Evolutionary conservation across 805 yeast species (phyloP), one percentile per base, ranked within the genome.

Genomic region (Ogataea nakhonphanomensis): DNA sequence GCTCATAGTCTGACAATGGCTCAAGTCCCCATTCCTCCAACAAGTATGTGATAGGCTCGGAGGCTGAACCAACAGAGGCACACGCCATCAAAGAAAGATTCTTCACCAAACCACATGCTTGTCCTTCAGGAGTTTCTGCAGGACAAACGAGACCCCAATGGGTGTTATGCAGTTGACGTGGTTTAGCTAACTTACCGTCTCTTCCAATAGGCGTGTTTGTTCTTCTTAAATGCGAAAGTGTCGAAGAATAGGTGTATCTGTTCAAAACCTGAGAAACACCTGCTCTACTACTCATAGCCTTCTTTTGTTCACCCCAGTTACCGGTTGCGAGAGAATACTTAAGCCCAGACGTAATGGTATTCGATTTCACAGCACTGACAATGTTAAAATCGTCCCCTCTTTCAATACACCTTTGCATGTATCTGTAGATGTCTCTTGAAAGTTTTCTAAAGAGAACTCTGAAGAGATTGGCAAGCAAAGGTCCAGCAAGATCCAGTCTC

Each of bases 131-230:
- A 12, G 99, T 93, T 67, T 93, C 99, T 17, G 99, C 99, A 37
- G 99, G 99, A 70, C 99, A 93, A 32, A 93, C 98, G 56, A 93
- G 76, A 59, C 99, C 99, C 99, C 99, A 93, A 69, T 93, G 99
- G 23, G 99, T 93, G 65, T 93, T 93, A 71, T 93, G 99, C 59
- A 93, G 76, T 71, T 93, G 99, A 72, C 99, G 90, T 33, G 99
- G 99, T 59, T 93, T 89, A 33, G 99, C 99, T 50, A 93, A 77
- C 66, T 93, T 93, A 73, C 99, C 99, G 67, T 93, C 99, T 73
- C 98, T 84, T 45, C 99, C 99, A 64, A 93, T 93, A 30, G 99
- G 99, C 4, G 99, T 95, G 61, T 93, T 93, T 2, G 99, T 93
- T 78, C 99, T 87, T 71, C 99, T 83, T 69, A 93, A 82, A 73